These are phyloP conservation scores for Entomortierella parvispora DNA, from an alignment of 192 early-diverging fungal genomes.

Conservation along the genomic window DNA sequence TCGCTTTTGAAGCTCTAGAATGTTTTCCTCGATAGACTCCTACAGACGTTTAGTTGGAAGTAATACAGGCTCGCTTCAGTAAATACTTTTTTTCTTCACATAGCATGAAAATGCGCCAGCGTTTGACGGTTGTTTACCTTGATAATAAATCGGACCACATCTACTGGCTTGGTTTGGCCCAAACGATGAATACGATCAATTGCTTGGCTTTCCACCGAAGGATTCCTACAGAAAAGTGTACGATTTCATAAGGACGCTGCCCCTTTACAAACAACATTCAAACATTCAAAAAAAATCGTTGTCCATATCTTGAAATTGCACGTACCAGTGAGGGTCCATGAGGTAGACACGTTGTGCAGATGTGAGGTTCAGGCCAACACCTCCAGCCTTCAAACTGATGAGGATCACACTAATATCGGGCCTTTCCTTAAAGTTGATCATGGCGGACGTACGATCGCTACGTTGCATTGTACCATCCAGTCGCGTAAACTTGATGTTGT, in stretches of 20 bases:
- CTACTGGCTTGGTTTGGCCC: constrained; percentile 73
- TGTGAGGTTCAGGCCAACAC: constrained; percentile 82
- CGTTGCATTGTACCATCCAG: constrained; percentile 84
- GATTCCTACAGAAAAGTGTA: constrained; percentile 76
- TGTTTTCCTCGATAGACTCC: constrained; percentile 64
- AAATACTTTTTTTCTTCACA: too few species aligned
- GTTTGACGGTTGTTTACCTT: constrained; percentile 31
- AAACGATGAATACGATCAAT: constrained; percentile 89
- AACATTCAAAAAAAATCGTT: neutral
- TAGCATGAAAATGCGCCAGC: neutral
- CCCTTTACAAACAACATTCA: constrained; percentile 45
- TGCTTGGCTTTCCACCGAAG: constrained; percentile 83
- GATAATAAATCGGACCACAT: constrained; percentile 72
- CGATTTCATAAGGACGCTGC: constrained; percentile 61
- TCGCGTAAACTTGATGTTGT: constrained; percentile 68
- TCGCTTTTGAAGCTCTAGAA: constrained; percentile 62
- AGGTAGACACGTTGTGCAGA: constrained; percentile 74
- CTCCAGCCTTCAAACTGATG: constrained; percentile 78
- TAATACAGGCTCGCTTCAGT: constrained; percentile 23
- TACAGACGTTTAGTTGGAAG: too few species aligned
- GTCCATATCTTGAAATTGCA: constrained; percentile 1
- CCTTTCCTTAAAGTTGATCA: constrained; percentile 68
- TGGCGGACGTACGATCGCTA: constrained; percentile 60
- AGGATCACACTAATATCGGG: constrained; percentile 65
- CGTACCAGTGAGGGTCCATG: constrained; percentile 66